A percentile compares a stretch with the other conserved stretches of the same genome.
Evolutionary conservation across 805 yeast species (phyloP).

Genomic region (Yarrowia yakushimensis): DNA sequence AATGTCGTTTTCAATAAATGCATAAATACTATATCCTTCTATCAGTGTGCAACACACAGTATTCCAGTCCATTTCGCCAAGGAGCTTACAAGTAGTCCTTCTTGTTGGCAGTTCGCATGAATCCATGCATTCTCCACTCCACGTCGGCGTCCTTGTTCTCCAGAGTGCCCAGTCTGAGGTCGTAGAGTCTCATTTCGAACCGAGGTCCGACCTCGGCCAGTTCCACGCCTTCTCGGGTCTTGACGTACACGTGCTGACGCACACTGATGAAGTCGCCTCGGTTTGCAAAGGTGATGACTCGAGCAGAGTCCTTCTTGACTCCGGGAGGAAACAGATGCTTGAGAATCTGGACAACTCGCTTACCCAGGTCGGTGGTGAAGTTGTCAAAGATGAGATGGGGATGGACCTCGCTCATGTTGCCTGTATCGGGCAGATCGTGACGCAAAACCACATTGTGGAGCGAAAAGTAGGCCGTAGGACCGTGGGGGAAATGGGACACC

Average conservation of each 20-base stretch:
- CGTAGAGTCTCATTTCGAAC: slow-evolving; percentile 92
- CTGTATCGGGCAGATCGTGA: slow-evolving; percentile 83
- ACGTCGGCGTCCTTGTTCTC: slow-evolving; percentile 96
- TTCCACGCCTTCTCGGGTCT: slow-evolving; percentile 83
- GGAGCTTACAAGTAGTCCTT: slow-evolving; percentile 77
- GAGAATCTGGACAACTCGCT: slow-evolving; percentile 72
- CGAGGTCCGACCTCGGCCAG: slow-evolving; percentile 98
- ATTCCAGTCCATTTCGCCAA: no score
- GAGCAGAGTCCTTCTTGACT: slow-evolving; percentile 80
- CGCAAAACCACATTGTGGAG: slow-evolving; percentile 90
- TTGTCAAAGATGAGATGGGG: slow-evolving; percentile 94
- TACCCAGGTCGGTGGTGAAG: slow-evolving; percentile 75
- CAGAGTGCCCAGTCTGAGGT: slow-evolving; percentile 80
- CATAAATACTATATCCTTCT: no score
- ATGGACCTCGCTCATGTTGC: slow-evolving; percentile 84
- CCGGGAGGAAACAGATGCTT: slow-evolving; percentile 96
- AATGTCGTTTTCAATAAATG: no score
- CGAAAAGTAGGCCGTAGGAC: slow-evolving; percentile 93
- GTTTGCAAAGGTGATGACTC: slow-evolving; percentile 92
- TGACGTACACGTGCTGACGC: slow-evolving; percentile 91
- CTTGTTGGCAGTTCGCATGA: slow-evolving; percentile 91
- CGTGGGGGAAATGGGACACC: slow-evolving; percentile 93
- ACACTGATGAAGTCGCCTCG: slow-evolving; percentile 89
- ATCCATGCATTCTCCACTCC: slow-evolving; percentile 95
- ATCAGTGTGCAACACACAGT: no score